Base-by-base conservation (phyloP, 371 early-diverging fungal species). In the Mortierella sp. region DNA sequence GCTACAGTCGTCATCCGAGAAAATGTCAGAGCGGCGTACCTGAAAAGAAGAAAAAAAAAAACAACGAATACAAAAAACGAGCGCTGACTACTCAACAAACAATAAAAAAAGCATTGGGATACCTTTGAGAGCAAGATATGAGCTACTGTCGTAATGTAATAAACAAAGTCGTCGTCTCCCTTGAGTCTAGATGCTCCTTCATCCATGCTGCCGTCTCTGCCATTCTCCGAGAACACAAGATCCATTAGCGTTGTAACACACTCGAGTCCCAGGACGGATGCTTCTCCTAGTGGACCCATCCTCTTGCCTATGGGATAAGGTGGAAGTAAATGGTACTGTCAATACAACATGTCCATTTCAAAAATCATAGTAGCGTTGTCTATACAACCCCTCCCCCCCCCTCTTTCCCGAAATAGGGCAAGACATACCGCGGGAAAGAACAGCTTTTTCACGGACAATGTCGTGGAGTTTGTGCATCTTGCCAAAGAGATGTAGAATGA, bases 401-500 rank as follows among this genome's bases (percentile, higher is more conserved):
- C n/a, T n/a, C n/a, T n/a, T n/a, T n/a, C n/a, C n/a, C n/a, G n/a
- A 43, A 46, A 2, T 30, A 51, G 4, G 7, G 18, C n/a, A n/a
- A n/a, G 4, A 19, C 51, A 30, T 64, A 79, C 80, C 74, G 63
- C 80, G 64, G 18, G 66, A 57, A 55, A 70, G 62, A 16, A 66
- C 53, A 14, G 66, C 66, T 23, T 66, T 68, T 28, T 79, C 80
- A 12, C 70, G 69, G 23, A 79, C 80, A 57, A 79, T 79, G n/a
- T 79, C 80, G 14, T 73, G 74, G n/a, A 79, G 60, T 43, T 73
- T 79, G 52, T 60, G 64, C 74, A 79, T 79, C 52, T 79, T 79
- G n/a, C 70, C 67, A 53, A 79, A 79, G 23, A 79, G 64, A 6
- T 73, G 64, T 21, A 79, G 50, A n/a, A 73, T 70, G n/a, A 66